Conservation (phyloP, 768 basidiomycete genomes). For the Termitomyces sp. region DNA sequence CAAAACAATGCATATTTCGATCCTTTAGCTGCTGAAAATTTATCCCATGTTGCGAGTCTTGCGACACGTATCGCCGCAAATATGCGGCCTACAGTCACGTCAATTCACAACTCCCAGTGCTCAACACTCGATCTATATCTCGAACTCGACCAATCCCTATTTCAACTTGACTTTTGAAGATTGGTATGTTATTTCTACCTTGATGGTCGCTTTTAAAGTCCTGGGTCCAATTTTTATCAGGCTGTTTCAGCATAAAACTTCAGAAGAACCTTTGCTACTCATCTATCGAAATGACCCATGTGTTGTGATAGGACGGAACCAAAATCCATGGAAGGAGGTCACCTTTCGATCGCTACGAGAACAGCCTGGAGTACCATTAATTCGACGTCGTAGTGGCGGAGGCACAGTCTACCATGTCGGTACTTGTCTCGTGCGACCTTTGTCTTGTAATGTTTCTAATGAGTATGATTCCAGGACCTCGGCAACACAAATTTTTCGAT, state of each 20-base stretch:
- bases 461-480: slow-evolving; percentile 58
- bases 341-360: slow-evolving; percentile 56
- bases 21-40: not conserved
- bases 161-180: slow-evolving; percentile 91
- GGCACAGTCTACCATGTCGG: slow-evolving; percentile 95
- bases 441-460: not conserved
- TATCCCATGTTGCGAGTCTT: slow-evolving; percentile 11
- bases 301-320: slow-evolving; percentile 91
- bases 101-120: slow-evolving; percentile 19
- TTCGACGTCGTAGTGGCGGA: slow-evolving; percentile 86
- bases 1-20: not conserved
- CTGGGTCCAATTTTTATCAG: slow-evolving; percentile 12
- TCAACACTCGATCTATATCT: slow-evolving; percentile 60
- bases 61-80: slow-evolving; percentile 9
- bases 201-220: not conserved
- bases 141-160: slow-evolving; percentile 73
- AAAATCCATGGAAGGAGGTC: slow-evolving; percentile 98
- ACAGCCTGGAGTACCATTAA: slow-evolving; percentile 57
- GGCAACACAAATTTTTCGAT: slow-evolving; percentile 98
- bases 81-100: slow-evolving; percentile 4
- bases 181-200: slow-evolving; percentile 43
- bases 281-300: slow-evolving; percentile 86
- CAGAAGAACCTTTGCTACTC: slow-evolving; percentile 66
- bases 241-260: slow-evolving; percentile 68
- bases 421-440: slow-evolving; percentile 8